phyloP scores from a whole-genome alignment of 192 early-diverging fungal genomes.

The Coemansia sp. region DNA sequence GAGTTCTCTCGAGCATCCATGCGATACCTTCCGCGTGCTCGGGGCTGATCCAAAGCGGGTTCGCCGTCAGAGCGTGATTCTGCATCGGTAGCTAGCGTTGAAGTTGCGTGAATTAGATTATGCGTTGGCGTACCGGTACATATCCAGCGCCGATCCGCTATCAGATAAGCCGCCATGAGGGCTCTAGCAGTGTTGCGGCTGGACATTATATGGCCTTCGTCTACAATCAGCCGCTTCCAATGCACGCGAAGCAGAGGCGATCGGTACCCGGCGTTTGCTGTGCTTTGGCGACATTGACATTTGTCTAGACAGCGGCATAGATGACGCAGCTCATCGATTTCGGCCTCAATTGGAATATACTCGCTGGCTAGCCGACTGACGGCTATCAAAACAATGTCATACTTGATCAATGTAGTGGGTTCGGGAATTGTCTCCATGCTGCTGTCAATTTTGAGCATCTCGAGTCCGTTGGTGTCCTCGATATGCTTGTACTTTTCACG shows the following conservation, averaged over 20 bases:
- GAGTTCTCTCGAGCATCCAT: constrained; percentile 25
- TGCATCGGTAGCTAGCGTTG: constrained; percentile 14
- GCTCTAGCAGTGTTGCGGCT: constrained; percentile 48
- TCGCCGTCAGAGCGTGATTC: not conserved
- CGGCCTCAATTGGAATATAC: constrained; percentile 46
- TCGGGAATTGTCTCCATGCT: constrained; percentile 51
- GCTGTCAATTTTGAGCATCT: constrained; percentile 58
- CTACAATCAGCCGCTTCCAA: constrained; percentile 79
- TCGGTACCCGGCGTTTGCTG: constrained; percentile 23
- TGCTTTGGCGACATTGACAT: constrained; percentile 16
- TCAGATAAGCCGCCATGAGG: constrained; percentile 58
- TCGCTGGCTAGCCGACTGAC: constrained; percentile 64
- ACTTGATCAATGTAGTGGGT: constrained; percentile 54
- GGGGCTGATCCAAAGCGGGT: not conserved
- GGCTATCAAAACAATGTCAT: constrained; percentile 72
- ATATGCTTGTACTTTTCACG: constrained; percentile 72
- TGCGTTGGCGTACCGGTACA: constrained; percentile 71
- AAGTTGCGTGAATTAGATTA: constrained; percentile 59
- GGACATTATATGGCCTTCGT: constrained; percentile 78
- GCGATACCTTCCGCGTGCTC: constrained; percentile 8
- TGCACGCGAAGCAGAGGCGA: constrained; percentile 71
- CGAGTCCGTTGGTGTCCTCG: constrained; percentile 27
- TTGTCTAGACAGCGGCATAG: constrained; percentile 37
- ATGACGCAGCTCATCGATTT: constrained; percentile 39
- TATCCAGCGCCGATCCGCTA: constrained; percentile 64